Conservation (phyloP, 2,329 filamentous ascomycete genomes). For the Diaporthe humulicola region DNA sequence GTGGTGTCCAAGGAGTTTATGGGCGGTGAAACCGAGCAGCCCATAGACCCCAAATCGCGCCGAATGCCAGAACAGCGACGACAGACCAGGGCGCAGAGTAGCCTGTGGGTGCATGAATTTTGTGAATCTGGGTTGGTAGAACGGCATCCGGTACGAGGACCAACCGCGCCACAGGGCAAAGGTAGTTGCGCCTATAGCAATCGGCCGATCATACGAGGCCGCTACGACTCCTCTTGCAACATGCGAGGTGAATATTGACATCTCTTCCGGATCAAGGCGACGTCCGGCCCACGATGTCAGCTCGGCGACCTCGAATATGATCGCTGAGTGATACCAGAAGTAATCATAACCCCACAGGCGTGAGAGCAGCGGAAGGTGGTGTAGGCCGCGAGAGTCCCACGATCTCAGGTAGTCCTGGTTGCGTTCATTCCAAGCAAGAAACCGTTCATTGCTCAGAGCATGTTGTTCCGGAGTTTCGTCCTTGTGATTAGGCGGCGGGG, state of each 20-base stretch:
- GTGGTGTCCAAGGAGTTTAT: not conserved
- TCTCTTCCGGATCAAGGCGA: slow-evolving; percentile 14
- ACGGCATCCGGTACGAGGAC: slow-evolving; percentile 22
- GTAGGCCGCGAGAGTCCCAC: not conserved
- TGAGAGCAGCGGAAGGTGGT: slow-evolving; percentile 21
- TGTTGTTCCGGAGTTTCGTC: not conserved
- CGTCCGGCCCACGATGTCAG: slow-evolving; percentile 11
- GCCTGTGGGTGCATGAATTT: slow-evolving; percentile 13
- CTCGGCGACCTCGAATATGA: not conserved
- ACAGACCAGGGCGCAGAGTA: slow-evolving; percentile 1
- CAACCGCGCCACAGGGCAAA: slow-evolving; percentile 19
- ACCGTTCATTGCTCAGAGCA: not conserved
- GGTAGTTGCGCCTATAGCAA: slow-evolving; percentile 4
- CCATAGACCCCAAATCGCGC: slow-evolving; percentile 7
- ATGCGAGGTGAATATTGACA: slow-evolving; percentile 10
- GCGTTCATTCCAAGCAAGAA: not conserved
- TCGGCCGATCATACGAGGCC: slow-evolving; percentile 27
- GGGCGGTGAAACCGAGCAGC: not conserved
- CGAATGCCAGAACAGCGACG: slow-evolving; percentile 15
- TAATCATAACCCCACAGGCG: slow-evolving; percentile 17
- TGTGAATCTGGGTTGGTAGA: slow-evolving; percentile 29
- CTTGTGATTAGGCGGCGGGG: not conserved
- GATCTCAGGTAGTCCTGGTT: not conserved
- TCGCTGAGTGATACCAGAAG: not conserved
- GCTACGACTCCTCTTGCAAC: slow-evolving; percentile 9